Conservation (phyloP, 306 rosid species). For the Alnus rubra region DNA sequence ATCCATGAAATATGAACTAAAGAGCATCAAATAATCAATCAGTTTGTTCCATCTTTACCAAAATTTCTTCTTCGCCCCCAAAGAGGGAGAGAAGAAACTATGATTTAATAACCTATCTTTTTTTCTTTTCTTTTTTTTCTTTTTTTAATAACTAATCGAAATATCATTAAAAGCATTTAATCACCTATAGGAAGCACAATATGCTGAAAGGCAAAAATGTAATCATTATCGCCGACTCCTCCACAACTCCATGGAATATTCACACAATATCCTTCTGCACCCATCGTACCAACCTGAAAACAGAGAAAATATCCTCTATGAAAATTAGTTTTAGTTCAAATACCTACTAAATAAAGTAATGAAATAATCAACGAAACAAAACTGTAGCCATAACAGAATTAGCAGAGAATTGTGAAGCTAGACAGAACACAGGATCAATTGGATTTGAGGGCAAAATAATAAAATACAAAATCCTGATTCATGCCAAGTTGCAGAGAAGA, state of each 20-base stretch:
- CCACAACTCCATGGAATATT: conserved; percentile 93
- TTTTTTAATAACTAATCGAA: no score
- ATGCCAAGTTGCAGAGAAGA: neutral
- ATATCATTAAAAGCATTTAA: conserved; percentile 5
- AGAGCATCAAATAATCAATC: no score
- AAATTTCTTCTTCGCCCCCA: neutral
- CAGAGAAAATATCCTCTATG: conserved; percentile 21
- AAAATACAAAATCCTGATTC: neutral
- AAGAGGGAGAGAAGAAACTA: conserved; percentile 2
- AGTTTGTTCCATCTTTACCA: no score
- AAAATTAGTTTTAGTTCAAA: conserved; percentile 29
- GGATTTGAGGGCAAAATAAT: neutral
- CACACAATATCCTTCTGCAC: conserved; percentile 96
- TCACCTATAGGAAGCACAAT: conserved; percentile 94
- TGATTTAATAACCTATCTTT: conserved; percentile 45
- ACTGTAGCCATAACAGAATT: conserved; percentile 1
- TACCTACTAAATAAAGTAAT: conserved; percentile 8
- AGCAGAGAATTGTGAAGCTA: neutral
- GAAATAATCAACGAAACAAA: conserved; percentile 23
- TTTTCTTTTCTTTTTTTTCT: no score
- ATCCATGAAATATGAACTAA: neutral
- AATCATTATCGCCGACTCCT: conserved; percentile 94
- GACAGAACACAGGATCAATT: neutral
- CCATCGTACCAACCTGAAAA: conserved; percentile 83
- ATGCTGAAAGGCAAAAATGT: conserved; percentile 82